Evolutionary conservation across 129 eudicot species (phyloP).

Genomic region (Flaveria robusta): DNA sequence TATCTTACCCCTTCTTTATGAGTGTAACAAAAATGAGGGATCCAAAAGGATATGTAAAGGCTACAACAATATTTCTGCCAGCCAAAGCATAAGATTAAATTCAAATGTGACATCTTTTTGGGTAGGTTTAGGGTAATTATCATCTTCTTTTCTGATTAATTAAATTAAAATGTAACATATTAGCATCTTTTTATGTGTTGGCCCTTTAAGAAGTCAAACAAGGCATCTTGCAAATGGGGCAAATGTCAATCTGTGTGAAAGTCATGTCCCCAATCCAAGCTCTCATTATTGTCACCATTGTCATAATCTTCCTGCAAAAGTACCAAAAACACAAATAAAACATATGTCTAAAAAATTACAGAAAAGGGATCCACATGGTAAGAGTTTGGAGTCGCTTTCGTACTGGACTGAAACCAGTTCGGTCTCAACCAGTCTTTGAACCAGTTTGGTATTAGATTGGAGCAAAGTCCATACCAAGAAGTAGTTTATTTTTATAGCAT

Average conservation of each 20-base stretch:
- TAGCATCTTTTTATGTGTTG: neutral
- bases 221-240: constrained; percentile 46
- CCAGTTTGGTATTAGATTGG: neutral
- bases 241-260: constrained; percentile 38
- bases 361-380: neutral
- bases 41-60: constrained; percentile 30
- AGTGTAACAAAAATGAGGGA: constrained; percentile 26
- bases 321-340: neutral
- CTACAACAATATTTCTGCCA: constrained; percentile 30
- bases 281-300: constrained; percentile 34
- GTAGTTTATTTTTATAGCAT: neutral
- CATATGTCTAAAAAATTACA: neutral
- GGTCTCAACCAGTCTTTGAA: neutral
- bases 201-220: constrained; percentile 32
- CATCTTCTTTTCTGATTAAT: neutral
- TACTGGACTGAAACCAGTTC: neutral
- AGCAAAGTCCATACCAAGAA: neutral
- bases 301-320: constrained; percentile 29
- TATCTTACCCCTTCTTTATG: constrained; percentile 2
- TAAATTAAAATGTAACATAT: constrained; percentile 5
- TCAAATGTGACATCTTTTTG: constrained; percentile 23
- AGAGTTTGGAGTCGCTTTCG: neutral
- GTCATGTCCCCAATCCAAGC: constrained; percentile 39
- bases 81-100: constrained; percentile 26
- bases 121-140: neutral